phyloP scores from a whole-genome alignment of 2,329 filamentous ascomycete genomes.

The Setomelanomma holmii region DNA sequence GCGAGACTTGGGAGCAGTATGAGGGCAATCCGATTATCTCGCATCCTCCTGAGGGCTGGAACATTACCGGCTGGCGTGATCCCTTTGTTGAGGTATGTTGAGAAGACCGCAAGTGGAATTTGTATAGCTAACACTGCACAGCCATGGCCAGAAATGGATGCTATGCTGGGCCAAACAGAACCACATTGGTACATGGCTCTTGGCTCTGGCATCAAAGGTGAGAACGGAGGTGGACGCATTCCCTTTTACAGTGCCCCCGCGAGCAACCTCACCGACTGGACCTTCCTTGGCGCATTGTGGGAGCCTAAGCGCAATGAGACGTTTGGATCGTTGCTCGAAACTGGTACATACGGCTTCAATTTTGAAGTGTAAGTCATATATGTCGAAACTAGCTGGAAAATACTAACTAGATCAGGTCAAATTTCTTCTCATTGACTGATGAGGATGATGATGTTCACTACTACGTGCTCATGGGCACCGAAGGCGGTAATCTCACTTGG shows the following conservation, averaged over 20 bases:
- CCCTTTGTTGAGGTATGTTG: conserved; percentile 30
- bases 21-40: conserved; percentile 56
- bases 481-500: conserved; percentile 55
- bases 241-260: conserved; percentile 56
- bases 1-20: conserved; percentile 56
- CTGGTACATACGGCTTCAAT: conserved; percentile 57
- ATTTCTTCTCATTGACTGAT: conserved; percentile 56
- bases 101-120: background rate
- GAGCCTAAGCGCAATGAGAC: conserved; percentile 53
- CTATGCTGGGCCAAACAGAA: conserved; percentile 49
- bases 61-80: conserved; percentile 50
- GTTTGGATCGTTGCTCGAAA: conserved; percentile 52
- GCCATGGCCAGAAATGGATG: conserved; percentile 53
- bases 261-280: conserved; percentile 55
- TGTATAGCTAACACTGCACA: background rate
- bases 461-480: conserved; percentile 53
- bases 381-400: no score
- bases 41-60: conserved; percentile 53
- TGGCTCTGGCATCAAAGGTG: conserved; percentile 56
- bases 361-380: conserved; percentile 51
- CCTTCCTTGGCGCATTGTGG: conserved; percentile 56
- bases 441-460: conserved; percentile 54
- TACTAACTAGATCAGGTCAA: conserved; percentile 38
- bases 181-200: conserved; percentile 57
- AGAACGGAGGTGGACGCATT: conserved; percentile 55